Evolutionary conservation across 163 green algal genomes (phyloP).

Genomic region (Scenedesmus sp.): DNA sequence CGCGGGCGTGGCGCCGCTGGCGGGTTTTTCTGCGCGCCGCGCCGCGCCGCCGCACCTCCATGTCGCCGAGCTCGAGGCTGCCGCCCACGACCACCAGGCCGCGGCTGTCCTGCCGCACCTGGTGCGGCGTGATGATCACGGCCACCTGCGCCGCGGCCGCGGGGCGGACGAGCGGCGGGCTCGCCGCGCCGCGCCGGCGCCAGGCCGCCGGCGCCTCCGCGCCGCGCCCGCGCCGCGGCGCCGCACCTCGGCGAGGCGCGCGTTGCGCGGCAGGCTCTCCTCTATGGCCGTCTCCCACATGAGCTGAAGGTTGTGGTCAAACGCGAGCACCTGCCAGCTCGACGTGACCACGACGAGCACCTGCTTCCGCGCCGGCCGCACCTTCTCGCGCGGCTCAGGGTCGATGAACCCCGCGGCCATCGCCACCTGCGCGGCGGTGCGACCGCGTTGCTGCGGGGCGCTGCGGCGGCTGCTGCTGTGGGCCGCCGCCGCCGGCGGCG

Average conservation of each 20-base stretch:
- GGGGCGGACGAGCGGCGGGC: too few relatives aligned
- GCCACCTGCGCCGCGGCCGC: slow-evolving; percentile 65
- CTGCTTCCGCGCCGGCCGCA: slow-evolving; percentile 66
- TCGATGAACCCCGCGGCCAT: slow-evolving; percentile 88
- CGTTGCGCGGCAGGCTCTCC: slow-evolving; percentile 45
- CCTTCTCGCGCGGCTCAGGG: slow-evolving; percentile 64
- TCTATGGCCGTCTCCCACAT: slow-evolving; percentile 82
- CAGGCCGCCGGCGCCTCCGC: too few relatives aligned
- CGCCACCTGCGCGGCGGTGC: slow-evolving; percentile 63
- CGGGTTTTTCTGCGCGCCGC: too few relatives aligned
- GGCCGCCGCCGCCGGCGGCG: too few relatives aligned
- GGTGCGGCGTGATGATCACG: slow-evolving; percentile 79
- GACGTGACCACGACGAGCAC: slow-evolving; percentile 71
- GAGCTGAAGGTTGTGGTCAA: slow-evolving; percentile 96
- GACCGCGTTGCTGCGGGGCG: neutral
- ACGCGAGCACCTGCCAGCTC: slow-evolving; percentile 78
- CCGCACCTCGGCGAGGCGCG: slow-evolving; percentile 42
- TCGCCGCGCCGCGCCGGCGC: too few relatives aligned
- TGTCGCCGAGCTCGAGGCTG: slow-evolving; percentile 46
- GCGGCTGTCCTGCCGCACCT: slow-evolving; percentile 68
- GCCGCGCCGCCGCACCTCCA: slow-evolving; percentile 36
- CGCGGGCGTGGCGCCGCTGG: too few relatives aligned
- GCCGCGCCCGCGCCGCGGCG: too few relatives aligned
- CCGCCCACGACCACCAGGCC: slow-evolving; percentile 89
- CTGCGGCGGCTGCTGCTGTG: neutral